Evolutionary conservation across 169 alveolate genomes (phyloP).

Genomic region (Eimeria praecox): DNA sequence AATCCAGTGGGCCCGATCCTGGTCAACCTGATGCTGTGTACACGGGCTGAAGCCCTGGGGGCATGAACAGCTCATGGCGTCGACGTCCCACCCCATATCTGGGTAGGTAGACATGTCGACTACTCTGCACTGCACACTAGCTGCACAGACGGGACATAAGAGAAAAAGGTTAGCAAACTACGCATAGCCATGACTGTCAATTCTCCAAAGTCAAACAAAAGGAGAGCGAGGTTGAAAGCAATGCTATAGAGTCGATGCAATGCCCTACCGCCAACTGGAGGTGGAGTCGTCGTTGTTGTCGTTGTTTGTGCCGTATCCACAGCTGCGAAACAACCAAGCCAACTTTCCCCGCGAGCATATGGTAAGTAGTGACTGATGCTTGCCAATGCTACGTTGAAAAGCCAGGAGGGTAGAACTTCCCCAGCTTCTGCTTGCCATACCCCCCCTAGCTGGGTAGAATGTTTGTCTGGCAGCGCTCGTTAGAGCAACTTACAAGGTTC

Average conservation of each 20-base stretch:
- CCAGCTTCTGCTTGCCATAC: neutral
- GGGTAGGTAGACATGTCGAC: conserved; percentile 24
- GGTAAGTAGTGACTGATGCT: neutral
- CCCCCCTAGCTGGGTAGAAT: neutral
- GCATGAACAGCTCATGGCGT: conserved; percentile 74
- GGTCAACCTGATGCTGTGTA: conserved; percentile 61
- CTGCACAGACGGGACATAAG: neutral
- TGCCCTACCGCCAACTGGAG: conserved; percentile 50
- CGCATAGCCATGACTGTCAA: too few species aligned
- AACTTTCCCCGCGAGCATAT: neutral
- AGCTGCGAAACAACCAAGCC: neutral
- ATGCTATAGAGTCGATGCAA: neutral
- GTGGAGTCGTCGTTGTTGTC: conserved; percentile 50
- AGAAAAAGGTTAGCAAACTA: too few species aligned
- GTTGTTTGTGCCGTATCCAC: neutral
- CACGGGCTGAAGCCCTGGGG: conserved; percentile 78
- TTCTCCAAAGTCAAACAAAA: neutral
- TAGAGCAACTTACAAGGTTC: conserved; percentile 32
- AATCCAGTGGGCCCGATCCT: conserved; percentile 62
- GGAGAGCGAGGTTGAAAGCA: neutral
- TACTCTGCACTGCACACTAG: conserved; percentile 40
- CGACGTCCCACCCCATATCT: conserved; percentile 64
- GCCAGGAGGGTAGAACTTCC: neutral
- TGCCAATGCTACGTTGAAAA: neutral
- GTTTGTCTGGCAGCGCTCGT: neutral